Base-by-base conservation (phyloP, 2,329 filamentous ascomycete genomes). In the Delphinella strobiligena region DNA sequence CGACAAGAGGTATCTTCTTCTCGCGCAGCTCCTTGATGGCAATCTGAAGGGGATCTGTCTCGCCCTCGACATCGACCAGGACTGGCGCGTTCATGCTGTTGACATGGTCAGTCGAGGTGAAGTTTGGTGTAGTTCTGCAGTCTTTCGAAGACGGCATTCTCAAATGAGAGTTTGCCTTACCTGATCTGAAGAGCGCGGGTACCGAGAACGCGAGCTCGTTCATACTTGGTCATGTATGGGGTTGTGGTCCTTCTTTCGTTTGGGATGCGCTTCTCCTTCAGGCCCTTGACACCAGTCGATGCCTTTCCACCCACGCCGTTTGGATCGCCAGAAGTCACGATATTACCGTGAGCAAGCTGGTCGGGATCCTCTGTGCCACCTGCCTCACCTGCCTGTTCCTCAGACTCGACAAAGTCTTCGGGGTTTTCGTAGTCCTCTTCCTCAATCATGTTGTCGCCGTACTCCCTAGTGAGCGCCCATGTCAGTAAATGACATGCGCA, bases 141-240 rank as follows among this genome's bases (percentile, higher is more conserved):
- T n/a, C n/a, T n/a, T n/a, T n/a, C n/a, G n/a, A n/a, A n/a, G n/a
- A n/a, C n/a, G n/a, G n/a, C n/a, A n/a, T n/a, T n/a, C n/a, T n/a
- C n/a, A n/a, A n/a, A n/a, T n/a, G n/a, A n/a, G n/a, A n/a, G n/a
- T 19, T 5, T 14, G 14, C 16, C 76, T 40, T 63, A 93, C 86
- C 86, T 95, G 58, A 98, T 96, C 64, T 98, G 91, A 58, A 96
- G 64, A 31, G 91, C 91, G 50, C 91, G 74, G 31, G 91, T 96
- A 35, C 91, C 91, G 48, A 98, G 67, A 44, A 98, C 89, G 56
- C 91, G 79, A 47, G 91, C 91, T 52, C 80, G 77, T 71, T 98
- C 91, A 65, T 98, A 98, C 68, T 98, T 98, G 50, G 91, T 98
- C 89, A 98, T 93, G 67, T 95, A 98, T 2, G 89, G 91, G 19